Evolutionary conservation across 192 early-diverging fungal genomes (phyloP), one percentile per base, ranked within the genome.

Genomic region (Umbelopsis sp.): DNA sequence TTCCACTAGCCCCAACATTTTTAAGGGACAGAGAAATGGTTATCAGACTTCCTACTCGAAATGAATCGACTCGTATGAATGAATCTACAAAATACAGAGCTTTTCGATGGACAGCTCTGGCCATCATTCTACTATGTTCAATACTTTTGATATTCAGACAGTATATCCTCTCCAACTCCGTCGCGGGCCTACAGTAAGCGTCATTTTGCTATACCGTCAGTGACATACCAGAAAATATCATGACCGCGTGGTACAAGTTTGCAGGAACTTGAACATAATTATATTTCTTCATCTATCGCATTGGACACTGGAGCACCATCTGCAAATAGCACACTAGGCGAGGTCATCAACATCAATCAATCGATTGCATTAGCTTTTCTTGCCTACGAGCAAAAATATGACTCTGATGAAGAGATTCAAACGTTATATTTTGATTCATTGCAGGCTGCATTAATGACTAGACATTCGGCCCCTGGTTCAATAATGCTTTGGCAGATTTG

Each of bases 401-500:
- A 34, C 12, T 20, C 4, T 16, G 9, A 9, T 5, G 16, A 29
- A 2, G 31, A 62, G 2, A 26, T 2, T 1, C 31, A 29, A 34
- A 12, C 26, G 0, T 20, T 20, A 0, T 11, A 41, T 11, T 62
- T 62, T 0, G 26, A 62, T 26, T 62, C 31, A 7, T n/a, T 62
- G 20, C 0, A 36, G 31, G 56, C 56, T 17, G 56, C 56, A 4
- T 20, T 62, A 36, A 62, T 62, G 56, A 62, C 56, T 17, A 62
- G 26, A 62, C 56, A 62, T 14, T 17, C 26, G 3, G 25, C 31
- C 14, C 56, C 56, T 20, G 56, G 56, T 6, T 62, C 56, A n/a
- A 6, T 62, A 32, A 34, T 62, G 31, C 56, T 62, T 6, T 62
- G 56, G 56, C 56, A 34, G 26, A 62, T 62, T 12, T 62, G 56